A percentile compares a stretch with the other conserved stretches of the same genome.
Evolutionary conservation across 2,329 filamentous ascomycete species (phyloP).

Genomic region (Bipolaris bicolor): DNA sequence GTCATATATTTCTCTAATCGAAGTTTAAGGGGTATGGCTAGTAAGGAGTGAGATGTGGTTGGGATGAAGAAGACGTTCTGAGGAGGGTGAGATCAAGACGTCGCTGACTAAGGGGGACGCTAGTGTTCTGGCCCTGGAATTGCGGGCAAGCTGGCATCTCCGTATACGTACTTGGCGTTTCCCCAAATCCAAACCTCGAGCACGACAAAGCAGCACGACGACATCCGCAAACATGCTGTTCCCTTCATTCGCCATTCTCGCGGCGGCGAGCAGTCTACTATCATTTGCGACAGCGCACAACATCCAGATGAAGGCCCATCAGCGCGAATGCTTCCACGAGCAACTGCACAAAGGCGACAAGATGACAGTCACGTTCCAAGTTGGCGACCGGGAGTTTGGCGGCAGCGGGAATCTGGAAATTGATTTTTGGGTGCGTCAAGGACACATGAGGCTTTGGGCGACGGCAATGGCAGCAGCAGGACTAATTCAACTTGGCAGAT

Average conservation of each 20-base stretch:
- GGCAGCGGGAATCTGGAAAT: slow-evolving; percentile 93
- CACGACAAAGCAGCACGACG: slow-evolving; percentile 19
- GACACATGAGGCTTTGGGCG: not conserved
- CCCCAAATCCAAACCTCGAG: slow-evolving; percentile 12
- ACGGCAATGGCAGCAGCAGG: not conserved
- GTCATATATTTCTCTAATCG: not conserved
- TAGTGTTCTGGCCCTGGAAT: slow-evolving; percentile 21
- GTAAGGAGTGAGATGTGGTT: not conserved
- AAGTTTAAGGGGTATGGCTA: not conserved
- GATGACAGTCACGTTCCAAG: slow-evolving; percentile 99
- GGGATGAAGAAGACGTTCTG: not conserved
- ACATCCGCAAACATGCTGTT: slow-evolving; percentile 42
- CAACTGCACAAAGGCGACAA: slow-evolving; percentile 88
- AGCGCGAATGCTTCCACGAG: slow-evolving; percentile 98
- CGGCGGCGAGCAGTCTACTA: slow-evolving; percentile 62
- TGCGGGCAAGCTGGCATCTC: slow-evolving; percentile 45
- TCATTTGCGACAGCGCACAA: slow-evolving; percentile 81
- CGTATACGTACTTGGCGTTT: slow-evolving; percentile 23
- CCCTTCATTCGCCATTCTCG: slow-evolving; percentile 47
- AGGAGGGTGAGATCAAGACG: not conserved
- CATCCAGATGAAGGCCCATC: slow-evolving; percentile 91
- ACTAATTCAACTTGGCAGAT: slow-evolving; percentile 60
- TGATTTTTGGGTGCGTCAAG: slow-evolving; percentile 84
- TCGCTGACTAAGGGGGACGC: slow-evolving; percentile 6
- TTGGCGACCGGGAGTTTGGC: slow-evolving; percentile 94